phyloP scores from a whole-genome alignment of 768 basidiomycete species.

The Hirschioporus abietinus region DNA sequence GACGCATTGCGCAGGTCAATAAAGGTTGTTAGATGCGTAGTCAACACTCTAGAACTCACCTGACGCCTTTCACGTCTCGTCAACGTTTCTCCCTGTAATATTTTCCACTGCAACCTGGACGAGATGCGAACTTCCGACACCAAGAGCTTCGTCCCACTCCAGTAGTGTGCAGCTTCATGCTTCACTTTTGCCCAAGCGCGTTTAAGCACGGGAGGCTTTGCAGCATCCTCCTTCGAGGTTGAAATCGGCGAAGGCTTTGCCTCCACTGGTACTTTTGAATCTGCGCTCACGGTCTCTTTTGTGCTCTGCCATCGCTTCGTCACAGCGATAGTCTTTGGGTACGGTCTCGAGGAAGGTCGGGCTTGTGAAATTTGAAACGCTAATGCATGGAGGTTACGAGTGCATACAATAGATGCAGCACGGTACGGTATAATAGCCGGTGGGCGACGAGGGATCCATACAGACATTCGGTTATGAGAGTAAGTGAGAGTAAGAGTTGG shows the following conservation, averaged over 20 bases:
- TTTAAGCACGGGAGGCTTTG: conserved; percentile 41
- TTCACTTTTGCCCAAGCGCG: conserved; percentile 91
- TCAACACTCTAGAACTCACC: conserved; percentile 34
- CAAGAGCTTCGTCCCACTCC: conserved; percentile 92
- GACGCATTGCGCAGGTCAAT: background rate
- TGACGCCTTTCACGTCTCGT: conserved; percentile 93
- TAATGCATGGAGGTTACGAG: conserved; percentile 20
- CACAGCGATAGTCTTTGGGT: conserved; percentile 7
- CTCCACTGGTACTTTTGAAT: conserved; percentile 30
- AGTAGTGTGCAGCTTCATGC: conserved; percentile 94
- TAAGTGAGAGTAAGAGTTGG: conserved; percentile 5
- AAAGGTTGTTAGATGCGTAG: background rate
- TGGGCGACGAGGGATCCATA: conserved; percentile 66
- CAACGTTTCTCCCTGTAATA: conserved; percentile 84
- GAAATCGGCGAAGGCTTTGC: conserved; percentile 45
- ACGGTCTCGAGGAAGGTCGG: background rate
- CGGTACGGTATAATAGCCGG: conserved; percentile 39
- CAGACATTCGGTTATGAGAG: conserved; percentile 46
- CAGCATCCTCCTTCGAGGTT: conserved; percentile 37
- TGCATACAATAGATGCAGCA: conserved; percentile 22
- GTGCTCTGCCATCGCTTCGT: conserved; percentile 13
- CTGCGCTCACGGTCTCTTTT: conserved; percentile 16
- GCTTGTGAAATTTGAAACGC: conserved; percentile 4
- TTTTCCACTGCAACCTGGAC: conserved; percentile 81
- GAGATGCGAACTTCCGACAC: conserved; percentile 94